Base-by-base conservation (phyloP, 225 moss, liverwort and hornwort genomes). In the Straminergon stramineum region DNA sequence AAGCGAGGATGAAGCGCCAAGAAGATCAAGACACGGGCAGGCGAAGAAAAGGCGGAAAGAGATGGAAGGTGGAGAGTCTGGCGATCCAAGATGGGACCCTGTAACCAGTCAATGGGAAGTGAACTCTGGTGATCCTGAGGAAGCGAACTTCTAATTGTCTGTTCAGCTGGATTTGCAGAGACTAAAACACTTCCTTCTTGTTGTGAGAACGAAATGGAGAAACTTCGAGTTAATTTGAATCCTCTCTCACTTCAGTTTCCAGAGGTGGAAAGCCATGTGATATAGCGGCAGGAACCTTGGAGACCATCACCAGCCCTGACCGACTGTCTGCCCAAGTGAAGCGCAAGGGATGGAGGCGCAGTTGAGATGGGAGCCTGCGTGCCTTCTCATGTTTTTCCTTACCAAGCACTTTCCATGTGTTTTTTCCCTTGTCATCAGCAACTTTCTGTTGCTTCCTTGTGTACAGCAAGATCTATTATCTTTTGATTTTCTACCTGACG, bases 1-100 rank as follows among this genome's bases (percentile, higher is more conserved):
- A 91, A 99, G 99, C 60, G 99, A 99, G 91, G 99, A 99, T 90
- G 97, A 99, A 91, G 99, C 99, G 55, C 99, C 99, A 77, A 94
- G 99, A 86, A 94, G 99, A 84, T 99, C 99, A 45, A 96, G 99
- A 93, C 97, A 99, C 86, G 97, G 97, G 66, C 97, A 97, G 90
- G 96, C 94, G 76, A 96, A 94, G 92, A 99, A 99, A 93, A 95
- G 95, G 91, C 94, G 97, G 87, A 96, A 95, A 89, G 97, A 97
- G 39, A 94, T 92, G 92, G 97, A 99, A 71, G 95, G 95, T 66
- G 97, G 97, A 55, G 94, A 93, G 41, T 78, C 92, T 27, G 91
- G 90, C 83, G 93, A 92, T 86, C 90, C 89, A 31, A 89, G 92
- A 85, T 89, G 87, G 87, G 93, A 95, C 20, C 83, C 89, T 87